Evolutionary conservation across 148 eudicot species (phyloP).

Genomic region (Cornus kousa): DNA sequence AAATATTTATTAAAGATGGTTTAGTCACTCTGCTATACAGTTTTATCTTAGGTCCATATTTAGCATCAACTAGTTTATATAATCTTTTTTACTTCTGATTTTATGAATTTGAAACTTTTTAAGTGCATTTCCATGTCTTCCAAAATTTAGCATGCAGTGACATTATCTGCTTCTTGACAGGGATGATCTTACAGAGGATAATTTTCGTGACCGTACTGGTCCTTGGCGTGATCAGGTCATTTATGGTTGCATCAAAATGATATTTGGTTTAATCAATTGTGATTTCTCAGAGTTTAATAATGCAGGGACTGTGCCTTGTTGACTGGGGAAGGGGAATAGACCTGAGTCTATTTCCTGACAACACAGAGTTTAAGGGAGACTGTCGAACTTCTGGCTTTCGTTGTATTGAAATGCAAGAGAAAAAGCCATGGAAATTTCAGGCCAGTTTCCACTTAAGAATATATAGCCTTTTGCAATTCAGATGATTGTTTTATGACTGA

Average conservation of each 20-base stretch:
- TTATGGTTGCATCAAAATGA: slow-evolving; percentile 5
- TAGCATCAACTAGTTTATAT: too few relatives aligned
- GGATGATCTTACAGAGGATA: slow-evolving; percentile 58
- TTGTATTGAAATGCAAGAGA: slow-evolving; percentile 91
- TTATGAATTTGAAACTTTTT: too few relatives aligned
- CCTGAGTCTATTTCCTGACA: slow-evolving; percentile 58
- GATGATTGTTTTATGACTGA: slow-evolving; percentile 1
- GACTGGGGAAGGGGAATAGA: slow-evolving; percentile 99
- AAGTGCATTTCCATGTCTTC: neutral
- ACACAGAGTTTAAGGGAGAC: slow-evolving; percentile 63
- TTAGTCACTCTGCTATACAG: too few relatives aligned
- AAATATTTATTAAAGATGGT: too few relatives aligned
- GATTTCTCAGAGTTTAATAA: slow-evolving; percentile 13
- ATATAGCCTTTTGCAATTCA: neutral
- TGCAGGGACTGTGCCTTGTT: slow-evolving; percentile 93
- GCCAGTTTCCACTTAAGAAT: slow-evolving; percentile 22
- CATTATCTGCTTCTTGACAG: slow-evolving; percentile 37
- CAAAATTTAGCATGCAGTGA: neutral
- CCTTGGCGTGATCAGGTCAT: slow-evolving; percentile 90
- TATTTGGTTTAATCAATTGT: neutral
- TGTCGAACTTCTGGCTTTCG: slow-evolving; percentile 89
- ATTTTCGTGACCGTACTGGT: slow-evolving; percentile 52
- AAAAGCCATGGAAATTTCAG: slow-evolving; percentile 88
- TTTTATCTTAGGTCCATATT: too few relatives aligned
- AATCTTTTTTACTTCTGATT: too few relatives aligned